These are phyloP conservation scores for Penicillium sp. DNA, from an alignment of 2,329 filamentous ascomycete genomes.

Conservation along the genomic window DNA sequence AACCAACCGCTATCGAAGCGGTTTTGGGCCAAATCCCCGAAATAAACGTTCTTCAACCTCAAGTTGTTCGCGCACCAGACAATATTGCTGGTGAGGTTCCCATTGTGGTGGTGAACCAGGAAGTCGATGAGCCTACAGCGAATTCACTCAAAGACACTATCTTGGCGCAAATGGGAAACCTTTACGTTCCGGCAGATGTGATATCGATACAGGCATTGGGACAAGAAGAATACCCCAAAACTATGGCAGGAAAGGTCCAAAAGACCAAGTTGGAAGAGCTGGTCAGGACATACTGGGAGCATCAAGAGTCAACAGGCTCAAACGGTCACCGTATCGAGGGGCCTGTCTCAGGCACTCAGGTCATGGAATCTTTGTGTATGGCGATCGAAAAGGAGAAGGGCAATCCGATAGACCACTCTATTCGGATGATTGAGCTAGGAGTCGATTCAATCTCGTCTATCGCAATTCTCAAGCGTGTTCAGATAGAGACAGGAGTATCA, in stretches of 20 bases:
- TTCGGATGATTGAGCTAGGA: constrained; percentile 9
- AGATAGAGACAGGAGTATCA: constrained; percentile 3
- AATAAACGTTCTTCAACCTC: constrained; percentile 9
- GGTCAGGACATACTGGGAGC: constrained; percentile 1
- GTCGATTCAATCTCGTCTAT: constrained; percentile 13
- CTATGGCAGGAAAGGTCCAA: constrained; percentile 8
- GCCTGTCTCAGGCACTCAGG: neutral
- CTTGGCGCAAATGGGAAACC: constrained; percentile 7
- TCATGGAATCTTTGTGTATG: neutral
- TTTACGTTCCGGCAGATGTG: constrained; percentile 12
- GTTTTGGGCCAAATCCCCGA: constrained; percentile 6
- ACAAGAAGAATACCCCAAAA: constrained; percentile 3
- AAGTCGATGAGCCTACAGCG: neutral
- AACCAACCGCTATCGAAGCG: constrained; percentile 16
- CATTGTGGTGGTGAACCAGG: constrained; percentile 5
- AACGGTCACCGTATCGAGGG: neutral
- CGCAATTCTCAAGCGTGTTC: constrained; percentile 7
- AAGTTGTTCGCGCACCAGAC: constrained; percentile 8
- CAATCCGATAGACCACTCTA: neutral
- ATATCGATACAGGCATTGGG: constrained; percentile 9
- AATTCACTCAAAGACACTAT: constrained; percentile 6
- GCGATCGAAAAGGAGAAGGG: neutral
- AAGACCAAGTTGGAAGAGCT: constrained; percentile 4
- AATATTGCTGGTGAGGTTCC: constrained; percentile 13
- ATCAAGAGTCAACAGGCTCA: neutral